Evolutionary conservation across 768 basidiomycete species (phyloP), one percentile per base, ranked within the genome.

Genomic region (Russula sp.): DNA sequence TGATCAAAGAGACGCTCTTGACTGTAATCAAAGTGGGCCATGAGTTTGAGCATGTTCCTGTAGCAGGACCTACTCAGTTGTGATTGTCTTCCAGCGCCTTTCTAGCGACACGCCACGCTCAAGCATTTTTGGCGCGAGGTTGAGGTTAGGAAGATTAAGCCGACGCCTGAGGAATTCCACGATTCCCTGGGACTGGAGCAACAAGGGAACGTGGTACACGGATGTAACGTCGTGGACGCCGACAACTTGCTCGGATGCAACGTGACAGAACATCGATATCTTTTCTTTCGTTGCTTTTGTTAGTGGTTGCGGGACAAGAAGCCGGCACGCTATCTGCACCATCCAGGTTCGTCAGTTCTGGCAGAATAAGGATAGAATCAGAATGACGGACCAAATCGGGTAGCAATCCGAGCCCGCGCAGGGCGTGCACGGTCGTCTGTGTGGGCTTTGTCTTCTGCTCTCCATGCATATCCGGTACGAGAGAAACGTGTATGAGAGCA

Each of bases 381-480:
- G 45, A 36, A 22, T 48, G 8, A 16, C 88, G 53, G 63, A 93
- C 93, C 68, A 99, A 73, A 74, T 99, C 96, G 48, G 96, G 95
- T 11, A 93, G 81, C 5, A 99, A 78, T 66, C 96, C 96, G 18
- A 98, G 80, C 5, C 96, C 95, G 52, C 96, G 83, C 47, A 98
- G 76, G 56, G 93, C 94, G 68, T 96, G 90, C 11, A 98, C 90
- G 18, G 93, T 96, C 16, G 95, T 96, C 73, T 99, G 96, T 0
- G 96, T 99, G 1, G 96, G 96, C 72, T 99, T 99, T 8, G 96
- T 99, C 76, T 99, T 99, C 71, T 98, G 96, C 73, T 99, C 96
- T 59, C 96, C 96, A 57, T 97, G 93, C 81, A 99, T 92, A 69
- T 97, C 93, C 18, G 96, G 96, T n/a, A 99, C 93, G 35, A 99